Base-by-base conservation (phyloP, 2,329 filamentous ascomycete genomes). In the Microsporum ferrugineum region DNA sequence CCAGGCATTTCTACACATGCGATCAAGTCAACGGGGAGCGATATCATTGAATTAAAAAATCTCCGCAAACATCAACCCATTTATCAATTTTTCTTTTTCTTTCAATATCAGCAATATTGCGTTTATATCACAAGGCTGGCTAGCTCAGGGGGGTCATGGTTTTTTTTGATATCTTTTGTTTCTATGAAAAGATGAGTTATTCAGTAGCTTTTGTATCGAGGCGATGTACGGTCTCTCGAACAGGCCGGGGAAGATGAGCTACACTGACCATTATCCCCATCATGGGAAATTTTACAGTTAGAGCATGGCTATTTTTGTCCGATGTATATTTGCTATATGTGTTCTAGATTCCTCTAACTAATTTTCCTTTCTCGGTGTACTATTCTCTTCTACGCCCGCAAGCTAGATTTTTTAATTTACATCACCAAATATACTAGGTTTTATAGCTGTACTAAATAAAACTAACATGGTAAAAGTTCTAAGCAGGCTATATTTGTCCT, bases 1-100 rank as follows among this genome's bases (percentile, higher is more conserved):
- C 67, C 92, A 97, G 75, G 92, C 91, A 65, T 84, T 88, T 71
- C 82, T 96, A 64, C 91, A 97, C 75, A 77, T 89, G 69, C 86
- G 90, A 74, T 87, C 91, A 75, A 90, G 84, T 76, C 82, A 88
- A 74, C 82, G 88, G 72, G 91, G 91, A 65, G 88, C 89, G 64
- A 96, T 96, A 77, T 84, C 88, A 63, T 79, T 96, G 72, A 81
- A 78, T 68, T 84, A 71, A 71, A 63, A 10, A 51, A 5, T n/a
- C 10, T 31, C 49, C 49, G 49, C 43, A 53, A 53, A 23, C 31
- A 39, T 39, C 53, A 8, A 31, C 33, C 55, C 55, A 43, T 57
- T 33, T 38, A 27, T 39, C 34, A 57, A 23, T 23, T 23, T 23
- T 41, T 57, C 14, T 53, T n/a, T 34, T n/a, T 14, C 1, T 43